Evolutionary conservation across 2,329 filamentous ascomycete species (phyloP).

Genomic region (Cercospora canescens): DNA sequence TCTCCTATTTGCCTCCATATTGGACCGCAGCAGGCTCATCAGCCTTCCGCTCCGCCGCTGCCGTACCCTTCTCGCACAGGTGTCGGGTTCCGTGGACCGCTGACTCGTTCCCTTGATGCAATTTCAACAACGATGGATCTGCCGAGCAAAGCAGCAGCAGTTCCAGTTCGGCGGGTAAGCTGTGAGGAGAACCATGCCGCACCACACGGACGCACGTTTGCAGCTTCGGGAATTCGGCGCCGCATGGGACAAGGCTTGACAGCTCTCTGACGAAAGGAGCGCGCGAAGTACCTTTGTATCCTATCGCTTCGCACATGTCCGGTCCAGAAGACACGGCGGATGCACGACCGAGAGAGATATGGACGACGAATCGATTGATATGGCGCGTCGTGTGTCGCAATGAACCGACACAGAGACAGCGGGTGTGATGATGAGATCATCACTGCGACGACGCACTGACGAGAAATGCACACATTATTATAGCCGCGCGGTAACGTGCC

Average conservation of each 20-base stretch:
- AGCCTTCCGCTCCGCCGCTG: constrained; percentile 1
- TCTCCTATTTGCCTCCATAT: background rate
- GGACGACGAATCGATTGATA: background rate
- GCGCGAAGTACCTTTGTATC: background rate
- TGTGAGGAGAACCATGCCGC: constrained; percentile 10
- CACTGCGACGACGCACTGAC: background rate
- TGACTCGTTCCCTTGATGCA: constrained; percentile 1
- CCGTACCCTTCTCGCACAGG: background rate
- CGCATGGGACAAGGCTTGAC: background rate
- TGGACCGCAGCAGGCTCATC: background rate
- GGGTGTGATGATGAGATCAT: background rate
- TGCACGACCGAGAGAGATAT: background rate
- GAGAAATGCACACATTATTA: background rate
- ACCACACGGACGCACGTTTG: constrained; percentile 2
- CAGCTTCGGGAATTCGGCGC: constrained; percentile 2
- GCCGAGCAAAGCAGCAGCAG: background rate
- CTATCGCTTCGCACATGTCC: background rate
- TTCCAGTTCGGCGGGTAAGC: constrained; percentile 6
- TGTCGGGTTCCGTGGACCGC: background rate
- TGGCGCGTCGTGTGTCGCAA: too few species aligned
- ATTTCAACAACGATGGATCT: background rate
- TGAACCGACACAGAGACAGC: background rate
- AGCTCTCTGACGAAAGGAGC: background rate
- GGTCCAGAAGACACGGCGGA: background rate
- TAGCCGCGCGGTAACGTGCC: constrained; percentile 4